Percentiles rank a stretch among this genome's conserved stretches.
phyloP scores from a whole-genome alignment of 176 grass and related monocot genomes.

The Aegilops tauschii region DNA sequence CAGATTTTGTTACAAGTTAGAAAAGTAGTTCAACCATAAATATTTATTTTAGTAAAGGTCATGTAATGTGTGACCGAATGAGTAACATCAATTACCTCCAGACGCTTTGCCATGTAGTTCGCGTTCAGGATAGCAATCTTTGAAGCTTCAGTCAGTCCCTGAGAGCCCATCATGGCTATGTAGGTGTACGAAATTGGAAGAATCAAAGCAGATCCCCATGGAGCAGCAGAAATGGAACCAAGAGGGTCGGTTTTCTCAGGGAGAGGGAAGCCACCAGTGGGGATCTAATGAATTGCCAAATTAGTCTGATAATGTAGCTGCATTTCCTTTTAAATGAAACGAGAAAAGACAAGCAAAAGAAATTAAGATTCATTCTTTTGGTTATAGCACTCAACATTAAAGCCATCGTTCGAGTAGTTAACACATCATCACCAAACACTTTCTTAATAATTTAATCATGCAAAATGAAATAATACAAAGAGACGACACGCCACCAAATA shows the following conservation, averaged over 20 bases:
- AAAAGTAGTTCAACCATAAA: conserved; percentile 10
- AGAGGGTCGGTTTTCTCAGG: conserved; percentile 83
- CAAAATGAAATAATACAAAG: neutral
- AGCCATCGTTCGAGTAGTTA: neutral
- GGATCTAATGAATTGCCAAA: conserved; percentile 44
- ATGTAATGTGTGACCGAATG: neutral
- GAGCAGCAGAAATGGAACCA: conserved; percentile 92
- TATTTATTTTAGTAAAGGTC: conserved; percentile 6
- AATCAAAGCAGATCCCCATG: conserved; percentile 99
- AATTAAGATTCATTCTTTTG: neutral
- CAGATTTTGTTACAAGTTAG: conserved; percentile 22
- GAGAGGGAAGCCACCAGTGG: conserved; percentile 85
- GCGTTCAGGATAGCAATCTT: conserved; percentile 96
- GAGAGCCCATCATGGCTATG: conserved; percentile 98
- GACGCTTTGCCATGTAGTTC: conserved; percentile 98
- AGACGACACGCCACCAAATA: neutral
- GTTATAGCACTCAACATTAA: neutral
- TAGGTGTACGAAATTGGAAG: conserved; percentile 96
- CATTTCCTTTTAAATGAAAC: conserved; percentile 14
- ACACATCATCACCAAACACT: neutral
- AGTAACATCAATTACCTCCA: conserved; percentile 66
- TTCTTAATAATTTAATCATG: neutral
- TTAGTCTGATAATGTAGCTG: neutral
- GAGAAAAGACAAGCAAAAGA: neutral
- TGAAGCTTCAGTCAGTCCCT: conserved; percentile 94